Evolutionary conservation across 768 basidiomycete genomes (phyloP).

Genomic region (Hemileccinum rubropunctum): DNA sequence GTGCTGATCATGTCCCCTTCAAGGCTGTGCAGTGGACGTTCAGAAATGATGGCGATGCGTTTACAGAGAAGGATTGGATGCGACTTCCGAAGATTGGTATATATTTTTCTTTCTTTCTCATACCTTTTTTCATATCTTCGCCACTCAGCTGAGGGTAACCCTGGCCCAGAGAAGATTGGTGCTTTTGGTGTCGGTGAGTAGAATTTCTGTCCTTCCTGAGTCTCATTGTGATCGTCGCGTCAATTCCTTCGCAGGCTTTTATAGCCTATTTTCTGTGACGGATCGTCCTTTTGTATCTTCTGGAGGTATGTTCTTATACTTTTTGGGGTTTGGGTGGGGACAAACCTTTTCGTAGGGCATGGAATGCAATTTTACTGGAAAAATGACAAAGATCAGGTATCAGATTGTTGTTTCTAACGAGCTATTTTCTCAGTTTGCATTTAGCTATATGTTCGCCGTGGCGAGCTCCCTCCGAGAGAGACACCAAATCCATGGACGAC

Average conservation of each 20-base stretch:
- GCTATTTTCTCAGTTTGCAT: constrained; percentile 49
- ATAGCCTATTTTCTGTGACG: constrained; percentile 73
- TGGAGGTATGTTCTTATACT: constrained; percentile 43
- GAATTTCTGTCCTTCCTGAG: background rate
- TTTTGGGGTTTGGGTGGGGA: no score
- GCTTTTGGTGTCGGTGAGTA: constrained; percentile 82
- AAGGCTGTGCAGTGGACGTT: constrained; percentile 82
- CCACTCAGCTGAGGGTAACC: constrained; percentile 82
- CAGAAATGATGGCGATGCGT: constrained; percentile 81
- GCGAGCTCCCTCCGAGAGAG: constrained; percentile 44
- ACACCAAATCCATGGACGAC: constrained; percentile 62
- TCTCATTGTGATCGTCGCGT: background rate
- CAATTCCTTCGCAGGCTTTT: constrained; percentile 46
- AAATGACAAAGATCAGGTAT: constrained; percentile 51
- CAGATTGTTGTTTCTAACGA: constrained; percentile 21
- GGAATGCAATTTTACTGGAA: constrained; percentile 98
- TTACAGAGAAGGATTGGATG: constrained; percentile 84
- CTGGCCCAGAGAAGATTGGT: constrained; percentile 92
- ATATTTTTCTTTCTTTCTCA: constrained; percentile 5
- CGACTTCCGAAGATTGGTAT: constrained; percentile 85
- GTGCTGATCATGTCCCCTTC: background rate
- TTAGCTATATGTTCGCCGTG: constrained; percentile 77
- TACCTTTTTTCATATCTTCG: background rate
- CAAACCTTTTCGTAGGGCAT: constrained; percentile 42
- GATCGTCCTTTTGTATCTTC: constrained; percentile 77